Evolutionary conservation across 2,329 filamentous ascomycete genomes (phyloP).

Genomic region (Cladophialophora carrionii): DNA sequence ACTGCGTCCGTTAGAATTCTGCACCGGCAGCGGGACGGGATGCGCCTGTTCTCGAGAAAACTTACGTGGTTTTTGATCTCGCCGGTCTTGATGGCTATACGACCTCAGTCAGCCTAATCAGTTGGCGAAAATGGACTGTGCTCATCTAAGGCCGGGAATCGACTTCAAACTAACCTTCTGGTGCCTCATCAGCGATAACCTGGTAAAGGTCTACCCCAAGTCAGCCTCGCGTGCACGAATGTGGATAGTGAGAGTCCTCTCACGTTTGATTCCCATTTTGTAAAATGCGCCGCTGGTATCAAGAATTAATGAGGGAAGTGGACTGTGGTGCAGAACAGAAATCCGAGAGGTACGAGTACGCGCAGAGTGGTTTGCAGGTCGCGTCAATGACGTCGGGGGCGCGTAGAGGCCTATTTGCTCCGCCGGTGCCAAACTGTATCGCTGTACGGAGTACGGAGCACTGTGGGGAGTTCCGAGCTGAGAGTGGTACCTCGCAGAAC

Average conservation of each 20-base stretch:
- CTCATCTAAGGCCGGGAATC: not conserved
- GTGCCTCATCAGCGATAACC: conserved; percentile 88
- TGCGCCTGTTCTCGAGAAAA: not conserved
- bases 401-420: not conserved
- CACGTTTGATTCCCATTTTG: conserved; percentile 58
- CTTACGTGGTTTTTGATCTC: conserved; percentile 88
- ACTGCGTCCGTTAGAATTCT: conserved; percentile 45
- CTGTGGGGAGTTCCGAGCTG: no score
- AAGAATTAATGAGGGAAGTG: not conserved
- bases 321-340: not conserved
- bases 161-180: conserved; percentile 59
- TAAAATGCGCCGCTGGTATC: not conserved
- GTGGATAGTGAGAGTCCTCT: conserved; percentile 36
- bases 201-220: conserved; percentile 64
- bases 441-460: not conserved
- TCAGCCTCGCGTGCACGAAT: conserved; percentile 25
- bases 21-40: not conserved
- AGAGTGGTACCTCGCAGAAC: not conserved
- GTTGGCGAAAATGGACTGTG: not conserved
- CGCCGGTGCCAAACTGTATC: not conserved
- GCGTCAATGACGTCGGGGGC: not conserved
- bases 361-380: not conserved
- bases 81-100: conserved; percentile 72
- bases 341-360: not conserved
- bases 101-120: not conserved